Conservation (phyloP, 2,329 filamentous ascomycete genomes). For the Diaporthe citri region DNA sequence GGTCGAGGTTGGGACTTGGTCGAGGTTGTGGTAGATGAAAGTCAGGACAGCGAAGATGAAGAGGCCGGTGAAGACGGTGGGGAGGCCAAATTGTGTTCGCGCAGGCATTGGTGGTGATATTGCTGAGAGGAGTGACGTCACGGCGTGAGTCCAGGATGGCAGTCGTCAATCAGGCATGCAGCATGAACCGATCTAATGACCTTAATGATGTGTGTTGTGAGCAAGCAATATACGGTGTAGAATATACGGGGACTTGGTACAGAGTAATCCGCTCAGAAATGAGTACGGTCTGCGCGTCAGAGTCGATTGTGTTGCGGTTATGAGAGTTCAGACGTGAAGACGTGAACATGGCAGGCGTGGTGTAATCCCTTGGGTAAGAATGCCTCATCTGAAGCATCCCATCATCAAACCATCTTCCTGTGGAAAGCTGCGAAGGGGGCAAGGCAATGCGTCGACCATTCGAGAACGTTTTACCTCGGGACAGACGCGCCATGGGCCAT, state of each 20-base stretch:
- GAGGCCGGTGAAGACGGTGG: conserved; percentile 17
- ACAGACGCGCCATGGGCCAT: background rate
- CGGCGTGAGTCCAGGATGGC: background rate
- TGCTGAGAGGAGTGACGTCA: conserved; percentile 13
- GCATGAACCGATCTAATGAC: too few relatives aligned
- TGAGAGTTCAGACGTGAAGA: too few relatives aligned
- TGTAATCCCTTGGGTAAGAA: conserved; percentile 13
- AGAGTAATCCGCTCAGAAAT: background rate
- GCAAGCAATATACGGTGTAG: background rate
- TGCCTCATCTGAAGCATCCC: conserved; percentile 17
- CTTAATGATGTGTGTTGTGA: background rate
- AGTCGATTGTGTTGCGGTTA: background rate
- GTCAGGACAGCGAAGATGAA: conserved; percentile 5
- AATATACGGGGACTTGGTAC: background rate
- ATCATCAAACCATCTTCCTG: background rate
- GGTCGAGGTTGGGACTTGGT: background rate
- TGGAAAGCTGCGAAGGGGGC: background rate
- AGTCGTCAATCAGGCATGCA: background rate
- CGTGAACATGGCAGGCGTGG: background rate
- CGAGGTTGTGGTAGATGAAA: conserved; percentile 5
- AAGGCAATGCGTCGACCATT: background rate
- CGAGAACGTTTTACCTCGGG: background rate
- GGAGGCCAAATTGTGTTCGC: background rate
- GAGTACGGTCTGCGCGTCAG: background rate
- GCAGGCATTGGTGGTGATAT: conserved; percentile 23